These are phyloP conservation scores for Mucor indicus DNA, from an alignment of 371 early-diverging fungal species.

Conservation along the genomic window DNA sequence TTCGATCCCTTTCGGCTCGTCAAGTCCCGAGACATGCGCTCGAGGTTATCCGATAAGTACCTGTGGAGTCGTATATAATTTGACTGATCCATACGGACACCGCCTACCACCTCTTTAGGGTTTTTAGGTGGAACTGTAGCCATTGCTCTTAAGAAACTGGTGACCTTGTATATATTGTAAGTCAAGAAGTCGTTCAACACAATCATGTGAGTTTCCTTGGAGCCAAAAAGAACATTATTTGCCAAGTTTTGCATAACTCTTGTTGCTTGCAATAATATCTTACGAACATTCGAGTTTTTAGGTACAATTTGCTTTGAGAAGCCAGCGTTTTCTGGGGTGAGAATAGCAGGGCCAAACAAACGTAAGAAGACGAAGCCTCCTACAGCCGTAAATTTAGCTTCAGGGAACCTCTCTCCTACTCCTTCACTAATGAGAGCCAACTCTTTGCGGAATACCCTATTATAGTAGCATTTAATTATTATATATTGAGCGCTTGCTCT, in stretches of 20 bases:
- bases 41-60: slow-evolving; percentile 66
- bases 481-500: too few species aligned
- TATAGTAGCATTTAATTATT: slow-evolving; percentile 13
- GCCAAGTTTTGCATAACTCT: slow-evolving; percentile 95
- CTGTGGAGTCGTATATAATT: slow-evolving; percentile 63
- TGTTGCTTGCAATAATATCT: slow-evolving; percentile 84
- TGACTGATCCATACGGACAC: slow-evolving; percentile 45
- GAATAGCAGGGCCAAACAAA: slow-evolving; percentile 91
- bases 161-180: slow-evolving; percentile 65
- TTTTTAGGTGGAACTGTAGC: slow-evolving; percentile 24
- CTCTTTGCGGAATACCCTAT: slow-evolving; percentile 67
- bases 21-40: slow-evolving; percentile 65
- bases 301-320: slow-evolving; percentile 40
- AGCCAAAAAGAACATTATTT: slow-evolving; percentile 90
- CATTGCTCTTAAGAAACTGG: slow-evolving; percentile 55
- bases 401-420: slow-evolving; percentile 82
- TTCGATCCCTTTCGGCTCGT: slow-evolving; percentile 30
- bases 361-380: slow-evolving; percentile 94
- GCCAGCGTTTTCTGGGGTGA: slow-evolving; percentile 73
- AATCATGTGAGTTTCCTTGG: slow-evolving; percentile 89
- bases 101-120: background rate
- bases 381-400: slow-evolving; percentile 80
- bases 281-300: slow-evolving; percentile 48
- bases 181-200: slow-evolving; percentile 82
- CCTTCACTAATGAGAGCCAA: slow-evolving; percentile 72